phyloP scores from a whole-genome alignment of 257 asterid genomes.

The Fraxinus americana region DNA sequence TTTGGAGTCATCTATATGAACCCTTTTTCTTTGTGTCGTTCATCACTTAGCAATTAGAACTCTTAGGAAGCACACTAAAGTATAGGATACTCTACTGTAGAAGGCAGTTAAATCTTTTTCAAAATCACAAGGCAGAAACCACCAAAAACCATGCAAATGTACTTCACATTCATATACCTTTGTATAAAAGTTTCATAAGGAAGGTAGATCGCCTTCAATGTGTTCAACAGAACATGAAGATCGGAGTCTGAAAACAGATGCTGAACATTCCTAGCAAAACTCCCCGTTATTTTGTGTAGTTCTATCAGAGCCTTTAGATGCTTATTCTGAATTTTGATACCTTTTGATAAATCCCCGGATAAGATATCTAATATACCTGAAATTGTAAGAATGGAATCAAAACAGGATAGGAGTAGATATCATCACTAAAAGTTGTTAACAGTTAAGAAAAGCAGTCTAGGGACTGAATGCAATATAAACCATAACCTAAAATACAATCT shows the following conservation, averaged over 20 bases:
- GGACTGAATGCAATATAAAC: conserved; percentile 6
- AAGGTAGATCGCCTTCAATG: conserved; percentile 80
- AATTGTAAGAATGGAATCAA: conserved; percentile 30
- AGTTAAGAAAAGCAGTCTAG: conserved; percentile 11
- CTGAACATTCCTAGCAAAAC: too few relatives aligned
- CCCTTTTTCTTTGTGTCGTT: background rate
- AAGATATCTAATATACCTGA: too few relatives aligned
- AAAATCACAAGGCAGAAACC: background rate
- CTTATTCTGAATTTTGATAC: too few relatives aligned
- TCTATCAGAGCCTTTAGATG: too few relatives aligned
- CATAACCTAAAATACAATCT: background rate
- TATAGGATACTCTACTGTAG: background rate
- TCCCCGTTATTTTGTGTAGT: too few relatives aligned
- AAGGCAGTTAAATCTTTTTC: background rate
- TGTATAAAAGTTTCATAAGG: conserved; percentile 92
- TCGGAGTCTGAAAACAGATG: too few relatives aligned
- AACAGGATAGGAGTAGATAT: conserved; percentile 20
- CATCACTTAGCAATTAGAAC: background rate
- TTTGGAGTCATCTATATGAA: background rate
- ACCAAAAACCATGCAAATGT: background rate
- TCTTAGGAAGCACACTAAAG: conserved; percentile 3
- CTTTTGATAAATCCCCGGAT: too few relatives aligned
- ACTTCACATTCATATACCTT: conserved; percentile 43
- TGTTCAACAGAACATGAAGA: too few relatives aligned
- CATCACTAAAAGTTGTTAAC: conserved; percentile 9